These are phyloP conservation scores for Aspergillus saccharolyticus DNA, from an alignment of 495 filamentous ascomycete genomes.

Conservation along the genomic window DNA sequence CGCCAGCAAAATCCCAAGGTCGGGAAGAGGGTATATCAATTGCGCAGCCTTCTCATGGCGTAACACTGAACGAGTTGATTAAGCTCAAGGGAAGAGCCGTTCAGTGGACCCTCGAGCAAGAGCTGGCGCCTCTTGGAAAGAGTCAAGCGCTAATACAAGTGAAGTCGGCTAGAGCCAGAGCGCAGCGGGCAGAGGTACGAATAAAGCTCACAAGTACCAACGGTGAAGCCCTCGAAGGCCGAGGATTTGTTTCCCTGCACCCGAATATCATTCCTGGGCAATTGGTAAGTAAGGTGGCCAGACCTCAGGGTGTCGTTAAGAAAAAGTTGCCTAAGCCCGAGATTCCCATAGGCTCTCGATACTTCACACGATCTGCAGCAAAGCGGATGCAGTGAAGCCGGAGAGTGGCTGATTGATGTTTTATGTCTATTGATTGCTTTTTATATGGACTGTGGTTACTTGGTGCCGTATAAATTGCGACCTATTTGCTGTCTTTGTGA, in stretches of 20 bases:
- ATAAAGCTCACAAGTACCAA: constrained; percentile 12
- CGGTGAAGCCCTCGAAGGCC: constrained; percentile 12
- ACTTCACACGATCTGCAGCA: neutral
- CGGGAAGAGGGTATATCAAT: neutral
- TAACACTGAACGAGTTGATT: constrained; percentile 9
- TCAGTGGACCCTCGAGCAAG: constrained; percentile 6
- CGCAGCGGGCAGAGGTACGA: constrained; percentile 6
- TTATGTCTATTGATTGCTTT: neutral
- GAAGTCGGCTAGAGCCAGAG: constrained; percentile 4
- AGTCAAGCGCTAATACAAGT: constrained; percentile 7
- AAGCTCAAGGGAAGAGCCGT: constrained; percentile 1
- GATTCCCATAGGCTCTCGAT: neutral
- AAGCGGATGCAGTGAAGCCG: neutral
- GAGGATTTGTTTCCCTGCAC: constrained; percentile 8
- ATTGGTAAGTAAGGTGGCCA: neutral
- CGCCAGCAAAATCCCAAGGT: neutral
- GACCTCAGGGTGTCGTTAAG: neutral
- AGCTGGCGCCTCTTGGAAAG: neutral
- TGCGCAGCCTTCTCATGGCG: neutral
- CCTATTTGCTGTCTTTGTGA: neutral
- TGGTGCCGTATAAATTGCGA: neutral
- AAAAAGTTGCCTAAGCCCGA: neutral
- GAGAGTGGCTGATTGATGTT: neutral
- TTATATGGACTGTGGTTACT: neutral
- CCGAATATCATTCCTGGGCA: neutral